Conservation (phyloP, 2,329 filamentous ascomycete species). For the Elsinoe batatas region DNA sequence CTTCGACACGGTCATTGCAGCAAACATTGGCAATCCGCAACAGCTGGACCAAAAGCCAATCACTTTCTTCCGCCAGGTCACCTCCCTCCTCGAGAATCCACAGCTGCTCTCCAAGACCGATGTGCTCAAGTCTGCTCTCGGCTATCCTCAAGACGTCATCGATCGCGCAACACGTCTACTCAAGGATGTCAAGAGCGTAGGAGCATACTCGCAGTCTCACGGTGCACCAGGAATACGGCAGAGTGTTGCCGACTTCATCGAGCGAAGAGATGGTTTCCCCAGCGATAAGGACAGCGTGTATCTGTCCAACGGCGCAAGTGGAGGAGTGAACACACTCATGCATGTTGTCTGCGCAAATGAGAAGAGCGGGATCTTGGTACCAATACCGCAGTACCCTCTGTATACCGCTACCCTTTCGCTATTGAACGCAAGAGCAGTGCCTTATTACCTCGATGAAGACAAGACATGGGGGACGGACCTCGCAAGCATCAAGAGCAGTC, state of each 20-base stretch:
- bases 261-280: conserved; percentile 77
- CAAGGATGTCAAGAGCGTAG: conserved; percentile 77
- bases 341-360: conserved; percentile 74
- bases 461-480: conserved; percentile 83
- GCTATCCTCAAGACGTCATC: conserved; percentile 84
- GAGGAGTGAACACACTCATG: conserved; percentile 87
- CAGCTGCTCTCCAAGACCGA: conserved; percentile 71
- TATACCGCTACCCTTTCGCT: conserved; percentile 89
- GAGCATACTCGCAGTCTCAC: conserved; percentile 91
- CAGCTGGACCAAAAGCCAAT: conserved; percentile 98
- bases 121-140: conserved; percentile 62
- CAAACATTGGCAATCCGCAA: conserved; percentile 98
- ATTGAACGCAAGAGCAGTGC: conserved; percentile 76
- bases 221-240: conserved; percentile 79
- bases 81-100: conserved; percentile 88
- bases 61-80: conserved; percentile 96
- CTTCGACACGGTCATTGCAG: conserved; percentile 48
- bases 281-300: conserved; percentile 75
- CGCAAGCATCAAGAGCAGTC: conserved; percentile 60
- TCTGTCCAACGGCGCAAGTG: conserved; percentile 82
- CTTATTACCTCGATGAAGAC: conserved; percentile 85
- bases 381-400: conserved; percentile 94
- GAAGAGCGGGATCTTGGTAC: conserved; percentile 76
- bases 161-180: conserved; percentile 73
- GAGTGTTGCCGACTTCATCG: conserved; percentile 86